Evolutionary conservation across 2,329 filamentous ascomycete genomes (phyloP), one percentile per base, ranked within the genome.

Genomic region (Aspergillus unguis): DNA sequence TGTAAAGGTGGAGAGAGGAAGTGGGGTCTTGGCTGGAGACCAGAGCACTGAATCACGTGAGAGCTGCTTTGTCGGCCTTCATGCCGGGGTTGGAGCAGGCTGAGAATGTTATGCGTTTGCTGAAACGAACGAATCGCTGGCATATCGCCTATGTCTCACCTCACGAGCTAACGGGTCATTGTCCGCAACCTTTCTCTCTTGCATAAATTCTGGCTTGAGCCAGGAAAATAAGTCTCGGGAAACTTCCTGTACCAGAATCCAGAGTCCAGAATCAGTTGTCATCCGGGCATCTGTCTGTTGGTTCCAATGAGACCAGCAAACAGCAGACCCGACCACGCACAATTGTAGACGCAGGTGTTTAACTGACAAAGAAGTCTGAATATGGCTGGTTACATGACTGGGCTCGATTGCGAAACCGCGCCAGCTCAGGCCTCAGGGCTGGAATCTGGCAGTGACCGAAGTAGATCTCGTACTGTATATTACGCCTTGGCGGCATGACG

Each of bases 381-480:
- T 23, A 6, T 38, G 17, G 25, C 25, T 37, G 8, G 23, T n/a
- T 32, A 32, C 41, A 44, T 44, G 28, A 28, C 11, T 23, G n/a
- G 28, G 7, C 23, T 27, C 17, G 26, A 31, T 43, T 43, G 27
- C 6, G 11, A 17, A 28, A 23, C 41, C 5, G n/a, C n/a, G 5
- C 5, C 6, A 23, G 36, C 36, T 38, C 25, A 6, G 5, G 23
- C 3, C 17, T 6, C 23, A 38, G 36, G 7, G 7, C 29, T 42
- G 35, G 48, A 46, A 17, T 33, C 36, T 46, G 51, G 46, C 25
- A 42, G 50, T 50, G 51, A 8, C n/a, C 26, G 32, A 8, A 25
- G 29, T 28, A 40, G 42, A 31, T 38, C 23, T 28, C 4, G 6
- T 50, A 53, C 35, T 23, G 51, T 53, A 50, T 31, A 31, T 49